Base-by-base conservation (phyloP, 2,329 filamentous ascomycete species). In the Chrysosporium keratinophilum region DNA sequence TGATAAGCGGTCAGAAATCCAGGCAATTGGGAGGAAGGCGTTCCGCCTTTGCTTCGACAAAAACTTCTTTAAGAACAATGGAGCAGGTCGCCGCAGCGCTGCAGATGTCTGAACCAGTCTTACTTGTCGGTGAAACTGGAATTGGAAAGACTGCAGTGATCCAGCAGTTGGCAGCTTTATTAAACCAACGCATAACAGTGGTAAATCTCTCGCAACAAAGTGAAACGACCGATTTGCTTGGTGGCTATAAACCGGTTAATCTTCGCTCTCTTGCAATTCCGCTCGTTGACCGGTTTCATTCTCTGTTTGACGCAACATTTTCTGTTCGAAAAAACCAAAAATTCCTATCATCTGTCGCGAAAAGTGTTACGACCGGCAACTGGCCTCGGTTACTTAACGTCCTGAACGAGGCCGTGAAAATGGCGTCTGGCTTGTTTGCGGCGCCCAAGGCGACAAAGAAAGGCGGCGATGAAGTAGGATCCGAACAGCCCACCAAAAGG, bases 141-240 rank as follows among this genome's bases (percentile, higher is more conserved):
- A 96, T 95, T 49, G 93, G 93, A 63, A 99, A 99, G 71, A 99
- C 93, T 0, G 95, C 93, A 0, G 87, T 93, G 23, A 84, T 98
- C 12, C 93, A 99, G 67, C 89, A 96, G 65, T 76, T 99, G 54
- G 89, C 93, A 0, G 83, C 86, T 55, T 79, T 85, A 2, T 77
- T 96, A 28, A 88, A 90, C 1, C 86, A 89, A 65, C 94, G 88
- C 62, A 78, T 99, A 11, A 86, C 89, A 0, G 88, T 90, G 2
- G 89, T 98, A 65, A 99, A 99, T 65, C 70, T 99, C 66, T 98
- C 93, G 0, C 94, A 98, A 66, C 94, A 99, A 67, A 97, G 90
- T 64, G 94, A 99, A 70, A 90, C 87, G 40, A 87, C 90, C n/a
- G 93, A 99, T 71, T 74, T 99, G 11, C 76, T 98, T 0, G 94